Percentiles rank a stretch among this genome's conserved stretches.
Evolutionary conservation across 305 asterid genomes (phyloP).

Genomic region (Ajuga reptans): DNA sequence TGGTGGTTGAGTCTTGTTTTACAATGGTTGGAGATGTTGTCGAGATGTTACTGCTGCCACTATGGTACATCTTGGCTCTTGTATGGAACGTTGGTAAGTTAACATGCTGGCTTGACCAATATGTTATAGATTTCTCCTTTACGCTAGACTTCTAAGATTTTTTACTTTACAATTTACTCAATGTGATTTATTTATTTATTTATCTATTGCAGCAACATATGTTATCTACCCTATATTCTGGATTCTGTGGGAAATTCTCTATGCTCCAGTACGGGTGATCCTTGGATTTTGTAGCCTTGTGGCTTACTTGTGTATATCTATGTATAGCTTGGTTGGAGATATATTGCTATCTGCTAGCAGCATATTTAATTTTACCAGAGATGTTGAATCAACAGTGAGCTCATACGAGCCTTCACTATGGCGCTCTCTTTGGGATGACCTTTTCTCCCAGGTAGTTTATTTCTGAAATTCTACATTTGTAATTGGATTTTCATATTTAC

Average conservation of each 20-base stretch:
- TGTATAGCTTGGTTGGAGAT: slow-evolving; percentile 41
- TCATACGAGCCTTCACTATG: slow-evolving; percentile 63
- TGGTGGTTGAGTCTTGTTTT: slow-evolving; percentile 49
- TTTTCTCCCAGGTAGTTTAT: slow-evolving; percentile 68
- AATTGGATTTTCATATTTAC: slow-evolving; percentile 5
- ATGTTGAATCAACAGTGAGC: slow-evolving; percentile 65
- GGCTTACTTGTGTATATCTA: slow-evolving; percentile 33
- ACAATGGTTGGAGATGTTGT: slow-evolving; percentile 42
- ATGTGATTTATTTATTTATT: slow-evolving; percentile 10
- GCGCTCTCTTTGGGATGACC: slow-evolving; percentile 96
- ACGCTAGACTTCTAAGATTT: neutral
- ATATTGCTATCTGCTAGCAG: slow-evolving; percentile 49
- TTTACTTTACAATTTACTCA: neutral
- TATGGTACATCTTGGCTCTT: slow-evolving; percentile 47
- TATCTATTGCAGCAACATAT: slow-evolving; percentile 42
- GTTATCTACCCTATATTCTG: slow-evolving; percentile 67
- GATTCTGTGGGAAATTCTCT: slow-evolving; percentile 58
- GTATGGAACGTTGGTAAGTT: slow-evolving; percentile 62
- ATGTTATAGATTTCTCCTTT: neutral
- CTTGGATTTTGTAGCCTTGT: slow-evolving; percentile 48
- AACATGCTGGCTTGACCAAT: neutral
- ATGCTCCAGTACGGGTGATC: slow-evolving; percentile 69
- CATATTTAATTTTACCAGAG: slow-evolving; percentile 50
- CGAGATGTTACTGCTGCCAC: slow-evolving; percentile 64
- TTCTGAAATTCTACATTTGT: slow-evolving; percentile 7